Base-by-base conservation (phyloP, 1,284 basidiomycete genomes). In the Trichosporon ovoides region DNA sequence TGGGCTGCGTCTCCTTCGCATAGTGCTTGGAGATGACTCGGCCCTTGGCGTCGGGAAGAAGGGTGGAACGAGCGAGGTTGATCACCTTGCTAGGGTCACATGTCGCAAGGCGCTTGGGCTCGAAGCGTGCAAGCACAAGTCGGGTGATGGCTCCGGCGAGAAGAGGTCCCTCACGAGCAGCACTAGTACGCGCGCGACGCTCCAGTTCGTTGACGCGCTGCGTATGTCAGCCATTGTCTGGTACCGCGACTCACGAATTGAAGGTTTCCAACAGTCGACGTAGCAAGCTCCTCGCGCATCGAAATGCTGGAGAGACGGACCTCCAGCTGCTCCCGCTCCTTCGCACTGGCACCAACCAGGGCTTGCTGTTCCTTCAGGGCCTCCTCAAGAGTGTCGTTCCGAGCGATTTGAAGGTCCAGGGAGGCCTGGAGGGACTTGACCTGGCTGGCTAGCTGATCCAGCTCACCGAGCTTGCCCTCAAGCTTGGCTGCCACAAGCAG, bases 301-400 rank as follows among this genome's bases (percentile, higher is more conserved):
- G 43, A 48, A 16, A 48, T 24, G 24, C 24, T 48, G 22, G 43
- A 16, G 0, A 48, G 13, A 14, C 43, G 43, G 9, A 48, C 19
- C 43, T 48, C 43, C 16, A 48, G 35, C 51, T 52, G 51, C 51
- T 52, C 20, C 51, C 38, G 35, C 37, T 52, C 22, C 22, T 28
- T 38, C 22, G 36, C 22, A 22, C 33, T 28, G 20, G 20, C 35
- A 6, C 38, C 51, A 22, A 38, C 20, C 24, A 18, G 20, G 18
- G 18, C 34, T 33, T 50, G 43, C 43, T 48, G 43, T 22, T 48
- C n/a, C 43, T 48, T 48, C 43, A 48, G 7, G 16, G 43, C 28
- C 24, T 11, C 22, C 43, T 48, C 43, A 11, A 48, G 43, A 24
- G 22, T 48, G 13, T 22, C 22, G 43, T 48, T 48, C 22, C 43